These are phyloP conservation scores for Panicum miliaceum DNA, from an alignment of 176 grass and related monocot genomes.

Conservation along the genomic window DNA sequence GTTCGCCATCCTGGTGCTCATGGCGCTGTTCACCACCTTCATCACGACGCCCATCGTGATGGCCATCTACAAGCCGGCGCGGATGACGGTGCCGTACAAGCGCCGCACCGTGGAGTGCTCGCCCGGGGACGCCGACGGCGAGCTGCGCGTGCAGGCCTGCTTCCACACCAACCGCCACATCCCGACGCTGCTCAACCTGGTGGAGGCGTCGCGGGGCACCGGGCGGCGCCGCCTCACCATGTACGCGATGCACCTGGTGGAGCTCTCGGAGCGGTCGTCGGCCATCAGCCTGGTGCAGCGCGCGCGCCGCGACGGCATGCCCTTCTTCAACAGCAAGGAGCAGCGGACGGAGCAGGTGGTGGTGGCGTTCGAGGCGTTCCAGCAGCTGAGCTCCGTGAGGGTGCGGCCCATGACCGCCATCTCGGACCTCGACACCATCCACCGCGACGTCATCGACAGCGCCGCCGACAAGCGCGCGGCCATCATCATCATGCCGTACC, in stretches of 20 bases:
- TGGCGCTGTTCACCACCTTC: conserved; percentile 61
- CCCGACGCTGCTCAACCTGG: conserved; percentile 72
- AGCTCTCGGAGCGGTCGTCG: conserved; percentile 80
- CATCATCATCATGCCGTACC: conserved; percentile 76
- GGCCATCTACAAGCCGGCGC: conserved; percentile 56
- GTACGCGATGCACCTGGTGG: conserved; percentile 85
- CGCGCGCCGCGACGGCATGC: conserved; percentile 60
- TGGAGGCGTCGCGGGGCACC: conserved; percentile 70
- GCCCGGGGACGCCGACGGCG: conserved; percentile 26
- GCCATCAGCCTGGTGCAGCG: conserved; percentile 78
- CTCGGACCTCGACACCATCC: conserved; percentile 72
- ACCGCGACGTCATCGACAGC: conserved; percentile 75
- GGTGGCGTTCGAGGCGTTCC: conserved; percentile 86
- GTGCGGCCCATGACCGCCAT: conserved; percentile 82
- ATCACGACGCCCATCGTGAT: conserved; percentile 48
- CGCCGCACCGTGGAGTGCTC: conserved; percentile 55
- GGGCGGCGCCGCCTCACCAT: conserved; percentile 49
- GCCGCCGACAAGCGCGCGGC: conserved; percentile 60
- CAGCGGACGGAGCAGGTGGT: conserved; percentile 53
- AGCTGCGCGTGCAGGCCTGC: conserved; percentile 76
- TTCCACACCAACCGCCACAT: conserved; percentile 74
- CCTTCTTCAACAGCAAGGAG: conserved; percentile 64
- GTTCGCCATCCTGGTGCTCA: conserved; percentile 56
- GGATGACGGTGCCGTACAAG: conserved; percentile 62
- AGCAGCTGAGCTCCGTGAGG: conserved; percentile 67